These are phyloP conservation scores for Bremia lactucae DNA, from an alignment of 352 stramenopile genomes.

Conservation along the genomic window DNA sequence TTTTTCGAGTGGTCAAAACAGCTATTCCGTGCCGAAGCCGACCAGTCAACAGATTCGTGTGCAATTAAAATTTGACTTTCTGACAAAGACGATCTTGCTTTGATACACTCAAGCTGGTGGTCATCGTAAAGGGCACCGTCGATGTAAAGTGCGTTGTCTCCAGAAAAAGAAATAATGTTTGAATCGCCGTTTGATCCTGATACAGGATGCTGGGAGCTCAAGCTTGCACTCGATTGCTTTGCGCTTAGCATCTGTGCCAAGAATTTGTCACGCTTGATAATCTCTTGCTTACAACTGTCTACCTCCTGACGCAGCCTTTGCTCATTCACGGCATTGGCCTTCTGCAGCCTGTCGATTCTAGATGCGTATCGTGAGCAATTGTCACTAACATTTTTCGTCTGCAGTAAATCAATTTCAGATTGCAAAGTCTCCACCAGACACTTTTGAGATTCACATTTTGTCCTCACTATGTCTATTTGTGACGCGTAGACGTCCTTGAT, in stretches of 20 bases:
- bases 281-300: conserved; percentile 37
- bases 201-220: background rate
- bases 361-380: conserved; percentile 32
- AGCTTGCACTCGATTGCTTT: conserved; percentile 5
- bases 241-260: conserved; percentile 8
- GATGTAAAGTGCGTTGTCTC: conserved; percentile 15
- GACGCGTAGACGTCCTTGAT: conserved; percentile 44
- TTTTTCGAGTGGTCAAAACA: conserved; percentile 13
- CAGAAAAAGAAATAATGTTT: conserved; percentile 15
- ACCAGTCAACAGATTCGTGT: conserved; percentile 11
- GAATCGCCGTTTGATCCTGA: conserved; percentile 7
- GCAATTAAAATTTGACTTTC: conserved; percentile 47
- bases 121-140: conserved; percentile 22
- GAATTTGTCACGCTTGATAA: conserved; percentile 26
- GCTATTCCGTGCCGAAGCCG: conserved; percentile 4
- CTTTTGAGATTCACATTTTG: conserved; percentile 28
- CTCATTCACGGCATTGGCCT: conserved; percentile 31
- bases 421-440: conserved; percentile 44
- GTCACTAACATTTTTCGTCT: conserved; percentile 46
- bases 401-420: conserved; percentile 54
- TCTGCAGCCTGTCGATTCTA: conserved; percentile 42
- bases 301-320: conserved; percentile 39
- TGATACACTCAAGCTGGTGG: conserved; percentile 17
- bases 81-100: conserved; percentile 38
- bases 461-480: conserved; percentile 34